Evolutionary conservation across 129 eudicot species (phyloP).

Genomic region (Gnaphalium uliginosum): DNA sequence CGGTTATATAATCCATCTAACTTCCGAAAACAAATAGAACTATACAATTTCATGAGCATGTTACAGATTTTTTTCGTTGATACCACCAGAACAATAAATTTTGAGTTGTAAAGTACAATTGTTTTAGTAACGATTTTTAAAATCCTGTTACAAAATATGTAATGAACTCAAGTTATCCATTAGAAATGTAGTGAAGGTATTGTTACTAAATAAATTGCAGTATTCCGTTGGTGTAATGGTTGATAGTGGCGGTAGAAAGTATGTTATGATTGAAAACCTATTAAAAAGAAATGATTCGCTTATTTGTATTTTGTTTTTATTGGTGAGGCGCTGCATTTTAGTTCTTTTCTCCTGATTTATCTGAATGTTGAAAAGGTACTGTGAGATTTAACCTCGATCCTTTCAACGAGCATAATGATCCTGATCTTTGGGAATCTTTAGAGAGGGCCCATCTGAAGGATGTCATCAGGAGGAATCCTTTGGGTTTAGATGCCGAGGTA

Average conservation of each 20-base stretch:
- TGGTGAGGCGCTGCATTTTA: constrained; percentile 2
- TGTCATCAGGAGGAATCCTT: constrained; percentile 75
- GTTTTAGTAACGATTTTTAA: background rate
- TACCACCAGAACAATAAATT: too few relatives aligned
- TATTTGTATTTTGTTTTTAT: background rate
- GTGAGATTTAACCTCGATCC: constrained; percentile 98
- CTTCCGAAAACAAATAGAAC: background rate
- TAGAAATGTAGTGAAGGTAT: background rate
- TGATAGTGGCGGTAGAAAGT: background rate
- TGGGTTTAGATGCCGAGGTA: constrained; percentile 97
- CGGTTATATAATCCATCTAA: background rate
- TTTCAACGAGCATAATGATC: constrained; percentile 86
- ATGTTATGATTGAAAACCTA: background rate
- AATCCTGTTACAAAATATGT: background rate
- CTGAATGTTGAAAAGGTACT: constrained; percentile 50
- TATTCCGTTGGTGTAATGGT: background rate
- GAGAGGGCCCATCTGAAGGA: constrained; percentile 93
- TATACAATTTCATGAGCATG: background rate
- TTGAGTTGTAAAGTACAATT: background rate
- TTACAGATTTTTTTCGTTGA: background rate
- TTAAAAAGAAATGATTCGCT: background rate
- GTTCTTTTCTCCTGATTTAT: constrained; percentile 19
- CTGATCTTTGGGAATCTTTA: constrained; percentile 95
- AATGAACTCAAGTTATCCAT: background rate
- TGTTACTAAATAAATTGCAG: background rate